Base-by-base conservation (phyloP, 805 yeast genomes). In the Spathaspora passalidarum region DNA sequence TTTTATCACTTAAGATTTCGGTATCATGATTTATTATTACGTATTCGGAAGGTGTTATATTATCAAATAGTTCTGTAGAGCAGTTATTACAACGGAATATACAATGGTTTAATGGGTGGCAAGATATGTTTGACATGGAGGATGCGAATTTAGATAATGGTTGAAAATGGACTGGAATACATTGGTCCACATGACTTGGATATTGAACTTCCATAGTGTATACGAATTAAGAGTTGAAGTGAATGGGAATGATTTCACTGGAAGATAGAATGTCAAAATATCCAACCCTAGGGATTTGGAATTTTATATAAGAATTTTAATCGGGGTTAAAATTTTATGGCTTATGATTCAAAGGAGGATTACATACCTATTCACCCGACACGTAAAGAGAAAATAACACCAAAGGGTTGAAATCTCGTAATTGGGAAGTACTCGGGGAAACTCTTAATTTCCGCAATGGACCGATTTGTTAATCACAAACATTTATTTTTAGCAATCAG, bases 121-220 rank as follows among this genome's bases (percentile, higher is more conserved):
- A 29, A 4, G 34, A 29, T 29, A 29, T 29, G 5, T 13, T 29
- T 29, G 34, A 29, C 13, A 38, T 13, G 9, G 41, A 38, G n/a
- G 38, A 36, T 20, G 32, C 26, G 21, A 19, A 21, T 22, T 21
- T n/a, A 14, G 32, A 22, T 22, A 38, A 5, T 29, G 16, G 21
- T 23, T 39, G 42, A 13, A 39, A 39, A 7, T 39, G 42, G 21
- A 16, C 14, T 6, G 42, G 42, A 6, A 39, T 39, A 25, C 18
- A 39, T 10, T 39, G 22, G 14, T 39, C 42, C 4, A 39, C 34
- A 19, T 9, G n/a, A 3, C n/a, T 16, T 23, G 32, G 34, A 16
- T 39, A 39, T 39, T 20, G 25, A 11, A 36, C 11, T 19, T 19
- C 13, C 39, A 36, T 36, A 9, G 17, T 34, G 32, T 11, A 4